Evolutionary conservation across 2,329 filamentous ascomycete species (phyloP).

Genomic region (Pleurostoma richardsiae): DNA sequence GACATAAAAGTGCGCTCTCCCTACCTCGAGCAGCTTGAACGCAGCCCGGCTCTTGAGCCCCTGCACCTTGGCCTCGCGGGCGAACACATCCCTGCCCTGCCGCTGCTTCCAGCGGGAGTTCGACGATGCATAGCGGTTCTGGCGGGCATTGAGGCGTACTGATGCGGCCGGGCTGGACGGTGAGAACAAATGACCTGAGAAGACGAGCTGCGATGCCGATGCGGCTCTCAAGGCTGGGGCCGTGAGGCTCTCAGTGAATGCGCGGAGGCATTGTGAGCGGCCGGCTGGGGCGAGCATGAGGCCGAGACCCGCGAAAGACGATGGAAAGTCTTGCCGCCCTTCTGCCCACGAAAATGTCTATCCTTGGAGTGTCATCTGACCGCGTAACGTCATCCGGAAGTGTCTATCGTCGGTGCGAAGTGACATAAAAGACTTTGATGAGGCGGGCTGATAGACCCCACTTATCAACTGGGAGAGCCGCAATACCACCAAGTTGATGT

Average conservation of each 20-base stretch:
- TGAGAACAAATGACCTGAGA: background rate
- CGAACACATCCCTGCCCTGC: slow-evolving; percentile 68
- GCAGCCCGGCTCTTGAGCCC: slow-evolving; percentile 86
- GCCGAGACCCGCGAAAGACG: background rate
- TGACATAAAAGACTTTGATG: too few relatives aligned
- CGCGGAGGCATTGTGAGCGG: background rate
- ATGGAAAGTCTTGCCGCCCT: too few relatives aligned
- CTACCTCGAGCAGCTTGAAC: slow-evolving; percentile 84
- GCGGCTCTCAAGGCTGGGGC: slow-evolving; percentile 3
- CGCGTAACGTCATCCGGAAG: too few relatives aligned
- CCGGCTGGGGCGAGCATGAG: background rate
- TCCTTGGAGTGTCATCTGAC: too few relatives aligned
- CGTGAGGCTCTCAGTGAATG: slow-evolving; percentile 5
- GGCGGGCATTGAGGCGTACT: background rate
- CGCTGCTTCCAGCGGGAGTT: slow-evolving; percentile 75
- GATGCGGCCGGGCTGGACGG: background rate
- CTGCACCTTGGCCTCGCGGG: slow-evolving; percentile 70
- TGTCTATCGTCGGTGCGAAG: too few relatives aligned
- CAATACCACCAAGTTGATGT: too few relatives aligned
- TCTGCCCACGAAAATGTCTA: too few relatives aligned
- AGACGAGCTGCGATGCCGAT: background rate
- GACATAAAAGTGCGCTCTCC: slow-evolving; percentile 5
- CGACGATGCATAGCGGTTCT: slow-evolving; percentile 46
- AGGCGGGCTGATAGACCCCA: too few relatives aligned
- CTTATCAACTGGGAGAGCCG: too few relatives aligned